A percentile compares a stretch with the other conserved stretches of the same genome.
These are phyloP conservation scores for Xylona heveae DNA, from an alignment of 495 filamentous ascomycete species.

Conservation along the genomic window DNA sequence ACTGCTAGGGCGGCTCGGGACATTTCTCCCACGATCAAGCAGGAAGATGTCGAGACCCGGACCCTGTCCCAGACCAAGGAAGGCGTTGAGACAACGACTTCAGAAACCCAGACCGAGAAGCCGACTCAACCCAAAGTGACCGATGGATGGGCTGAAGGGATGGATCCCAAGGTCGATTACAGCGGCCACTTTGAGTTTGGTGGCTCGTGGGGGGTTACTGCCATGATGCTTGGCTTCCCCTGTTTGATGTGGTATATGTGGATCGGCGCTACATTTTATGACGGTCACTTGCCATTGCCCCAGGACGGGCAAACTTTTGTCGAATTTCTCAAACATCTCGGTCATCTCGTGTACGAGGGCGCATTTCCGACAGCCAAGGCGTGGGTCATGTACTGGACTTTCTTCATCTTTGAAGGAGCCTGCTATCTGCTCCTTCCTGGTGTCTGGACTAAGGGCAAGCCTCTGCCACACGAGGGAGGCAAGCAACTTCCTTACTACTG, in stretches of 20 bases:
- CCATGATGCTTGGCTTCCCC: constrained; percentile 87
- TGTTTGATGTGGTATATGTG: constrained; percentile 97
- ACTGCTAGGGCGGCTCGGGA: not conserved
- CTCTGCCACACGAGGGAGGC: constrained; percentile 59
- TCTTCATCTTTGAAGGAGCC: constrained; percentile 61
- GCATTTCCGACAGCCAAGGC: constrained; percentile 62
- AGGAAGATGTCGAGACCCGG: constrained; percentile 1
- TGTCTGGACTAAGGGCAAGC: constrained; percentile 63
- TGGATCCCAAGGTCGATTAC: constrained; percentile 59
- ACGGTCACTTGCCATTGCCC: constrained; percentile 56
- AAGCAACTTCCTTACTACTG: constrained; percentile 85
- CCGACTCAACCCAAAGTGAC: constrained; percentile 19
- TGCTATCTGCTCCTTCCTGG: constrained; percentile 75
- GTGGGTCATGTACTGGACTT: constrained; percentile 85
- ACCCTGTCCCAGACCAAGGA: constrained; percentile 6
- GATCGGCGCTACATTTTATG: constrained; percentile 82
- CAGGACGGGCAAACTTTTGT: constrained; percentile 36
- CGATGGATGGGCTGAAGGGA: constrained; percentile 44
- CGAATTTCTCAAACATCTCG: constrained; percentile 49
- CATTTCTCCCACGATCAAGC: constrained; percentile 2
- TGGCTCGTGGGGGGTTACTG: constrained; percentile 48
- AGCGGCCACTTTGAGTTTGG: constrained; percentile 78
- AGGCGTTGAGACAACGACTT: constrained; percentile 4
- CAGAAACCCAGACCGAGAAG: constrained; percentile 1
- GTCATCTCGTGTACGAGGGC: constrained; percentile 48